phyloP scores from a whole-genome alignment of 2,329 filamentous ascomycete species.

The Aspergillus sp. region DNA sequence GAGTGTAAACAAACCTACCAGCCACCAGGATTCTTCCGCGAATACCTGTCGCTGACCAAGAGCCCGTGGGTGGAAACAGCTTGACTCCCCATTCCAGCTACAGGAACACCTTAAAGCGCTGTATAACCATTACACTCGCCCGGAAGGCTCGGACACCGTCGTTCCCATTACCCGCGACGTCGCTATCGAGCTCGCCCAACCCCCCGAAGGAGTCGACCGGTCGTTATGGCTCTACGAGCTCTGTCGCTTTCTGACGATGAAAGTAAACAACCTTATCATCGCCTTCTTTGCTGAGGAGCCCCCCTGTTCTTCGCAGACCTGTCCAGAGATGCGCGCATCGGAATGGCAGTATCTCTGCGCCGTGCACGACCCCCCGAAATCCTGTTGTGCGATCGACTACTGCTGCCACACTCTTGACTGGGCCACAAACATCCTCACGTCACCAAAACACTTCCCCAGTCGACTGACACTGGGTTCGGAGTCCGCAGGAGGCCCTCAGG shows the following conservation, averaged over 20 bases:
- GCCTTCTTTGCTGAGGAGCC: conserved; percentile 89
- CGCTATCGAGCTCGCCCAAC: conserved; percentile 71
- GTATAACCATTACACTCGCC: conserved; percentile 75
- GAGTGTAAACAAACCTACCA: conserved; percentile 26
- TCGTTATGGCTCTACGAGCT: conserved; percentile 97
- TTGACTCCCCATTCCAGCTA: conserved; percentile 94
- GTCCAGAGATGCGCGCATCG: conserved; percentile 95
- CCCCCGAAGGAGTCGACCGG: conserved; percentile 77
- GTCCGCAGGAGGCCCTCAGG: conserved; percentile 39
- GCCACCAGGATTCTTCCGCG: background rate
- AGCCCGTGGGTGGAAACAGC: conserved; percentile 50
- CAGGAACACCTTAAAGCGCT: conserved; percentile 95
- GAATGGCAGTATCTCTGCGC: conserved; percentile 99
- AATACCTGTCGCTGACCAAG: conserved; percentile 5
- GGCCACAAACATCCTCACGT: conserved; percentile 91
- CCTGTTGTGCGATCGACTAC: conserved; percentile 97
- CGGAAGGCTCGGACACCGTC: conserved; percentile 56
- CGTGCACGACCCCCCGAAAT: conserved; percentile 93
- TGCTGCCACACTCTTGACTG: conserved; percentile 98
- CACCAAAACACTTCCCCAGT: conserved; percentile 91
- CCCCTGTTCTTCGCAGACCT: conserved; percentile 83
- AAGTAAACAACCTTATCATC: conserved; percentile 88
- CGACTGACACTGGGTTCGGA: conserved; percentile 62
- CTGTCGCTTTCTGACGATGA: conserved; percentile 89
- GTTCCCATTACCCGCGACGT: conserved; percentile 72